These are phyloP conservation scores for Lentinula edodes DNA, from an alignment of 768 basidiomycete genomes.

Conservation along the genomic window DNA sequence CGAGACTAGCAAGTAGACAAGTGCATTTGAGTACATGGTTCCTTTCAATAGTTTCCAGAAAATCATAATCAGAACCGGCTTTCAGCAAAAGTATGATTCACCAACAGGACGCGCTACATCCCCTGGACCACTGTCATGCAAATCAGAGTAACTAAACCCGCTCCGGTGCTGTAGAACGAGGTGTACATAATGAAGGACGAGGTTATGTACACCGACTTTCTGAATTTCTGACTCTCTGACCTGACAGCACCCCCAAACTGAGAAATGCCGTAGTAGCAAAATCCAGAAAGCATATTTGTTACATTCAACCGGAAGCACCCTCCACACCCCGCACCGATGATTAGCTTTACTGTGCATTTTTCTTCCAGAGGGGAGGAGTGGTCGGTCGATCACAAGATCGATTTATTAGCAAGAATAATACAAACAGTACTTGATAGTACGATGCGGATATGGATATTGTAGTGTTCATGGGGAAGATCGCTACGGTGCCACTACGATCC, in stretches of 20 bases:
- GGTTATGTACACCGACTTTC: not conserved
- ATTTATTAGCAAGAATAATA: too few species aligned
- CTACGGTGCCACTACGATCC: conserved; percentile 19
- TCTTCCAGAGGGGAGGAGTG: too few species aligned
- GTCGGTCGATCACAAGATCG: too few species aligned
- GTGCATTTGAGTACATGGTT: not conserved
- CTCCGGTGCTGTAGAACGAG: not conserved
- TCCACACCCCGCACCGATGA: too few species aligned
- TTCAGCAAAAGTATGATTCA: not conserved
- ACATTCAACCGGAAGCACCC: too few species aligned
- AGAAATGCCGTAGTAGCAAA: too few species aligned
- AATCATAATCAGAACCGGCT: not conserved
- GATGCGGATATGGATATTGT: not conserved
- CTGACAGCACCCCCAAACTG: not conserved
- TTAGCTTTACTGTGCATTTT: too few species aligned
- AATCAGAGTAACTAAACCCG: not conserved
- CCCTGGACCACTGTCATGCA: not conserved
- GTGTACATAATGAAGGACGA: not conserved
- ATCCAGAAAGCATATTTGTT: too few species aligned
- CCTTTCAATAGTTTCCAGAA: not conserved
- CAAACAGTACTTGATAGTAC: not conserved
- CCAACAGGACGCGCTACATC: not conserved
- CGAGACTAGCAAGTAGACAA: not conserved
- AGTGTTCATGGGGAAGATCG: not conserved
- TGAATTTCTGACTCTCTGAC: not conserved